These are phyloP conservation scores for Boletus smithii DNA, from an alignment of 1,284 basidiomycete genomes.

Conservation along the genomic window DNA sequence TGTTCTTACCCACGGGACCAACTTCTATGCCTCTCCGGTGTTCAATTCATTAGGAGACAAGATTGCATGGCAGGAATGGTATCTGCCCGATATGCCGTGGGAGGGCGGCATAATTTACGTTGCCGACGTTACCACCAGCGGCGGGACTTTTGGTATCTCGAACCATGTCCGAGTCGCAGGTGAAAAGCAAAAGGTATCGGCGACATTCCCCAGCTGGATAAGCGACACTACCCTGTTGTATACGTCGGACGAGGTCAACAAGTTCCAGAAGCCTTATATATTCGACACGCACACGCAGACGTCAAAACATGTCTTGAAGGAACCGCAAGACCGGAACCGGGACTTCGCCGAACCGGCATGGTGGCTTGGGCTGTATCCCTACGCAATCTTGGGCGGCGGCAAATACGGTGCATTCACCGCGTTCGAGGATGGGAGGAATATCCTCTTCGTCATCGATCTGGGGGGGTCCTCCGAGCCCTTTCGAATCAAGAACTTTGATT, in stretches of 20 bases:
- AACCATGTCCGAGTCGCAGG: slow-evolving; percentile 41
- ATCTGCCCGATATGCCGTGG: slow-evolving; percentile 81
- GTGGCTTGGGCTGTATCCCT: slow-evolving; percentile 48
- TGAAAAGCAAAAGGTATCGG: slow-evolving; percentile 41
- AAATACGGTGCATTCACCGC: slow-evolving; percentile 44
- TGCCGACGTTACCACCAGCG: slow-evolving; percentile 37
- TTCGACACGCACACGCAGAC: slow-evolving; percentile 33
- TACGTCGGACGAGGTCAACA: slow-evolving; percentile 59
- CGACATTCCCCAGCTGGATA: slow-evolving; percentile 57
- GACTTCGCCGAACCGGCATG: slow-evolving; percentile 62
- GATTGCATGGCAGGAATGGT: slow-evolving; percentile 69
- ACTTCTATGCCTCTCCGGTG: slow-evolving; percentile 51
- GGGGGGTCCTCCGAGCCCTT: slow-evolving; percentile 23
- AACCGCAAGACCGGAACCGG: slow-evolving; percentile 37
- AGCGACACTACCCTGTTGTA: slow-evolving; percentile 55
- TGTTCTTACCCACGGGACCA: slow-evolving; percentile 46
- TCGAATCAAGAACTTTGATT: slow-evolving; percentile 38
- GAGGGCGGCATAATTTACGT: slow-evolving; percentile 59
- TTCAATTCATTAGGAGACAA: slow-evolving; percentile 67
- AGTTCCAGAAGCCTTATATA: slow-evolving; percentile 63
- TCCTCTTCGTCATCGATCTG: slow-evolving; percentile 49
- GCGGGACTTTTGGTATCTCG: neutral
- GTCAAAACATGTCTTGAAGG: slow-evolving; percentile 40
- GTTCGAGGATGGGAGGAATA: slow-evolving; percentile 43
- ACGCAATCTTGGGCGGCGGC: slow-evolving; percentile 43